Base-by-base conservation (phyloP, 1,284 basidiomycete species). In the Fistulina hepatica region DNA sequence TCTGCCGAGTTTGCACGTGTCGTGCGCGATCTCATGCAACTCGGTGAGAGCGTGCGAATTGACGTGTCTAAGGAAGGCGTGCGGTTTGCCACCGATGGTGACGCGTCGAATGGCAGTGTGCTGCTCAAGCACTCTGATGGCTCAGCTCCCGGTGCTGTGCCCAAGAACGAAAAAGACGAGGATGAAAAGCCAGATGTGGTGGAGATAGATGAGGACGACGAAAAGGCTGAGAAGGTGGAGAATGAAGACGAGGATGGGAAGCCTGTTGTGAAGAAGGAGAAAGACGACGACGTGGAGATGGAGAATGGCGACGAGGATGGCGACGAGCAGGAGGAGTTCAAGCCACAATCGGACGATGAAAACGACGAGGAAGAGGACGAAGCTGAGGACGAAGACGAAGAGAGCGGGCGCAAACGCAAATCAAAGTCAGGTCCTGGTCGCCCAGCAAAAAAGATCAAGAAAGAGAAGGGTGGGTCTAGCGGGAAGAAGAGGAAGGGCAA, bases 51-150 rank as follows among this genome's bases (percentile, higher is more conserved):
- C 33, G 93, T 98, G 42, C 83, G 90, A 43, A 95, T 98, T 56
- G 92, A 97, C 51, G 91, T 95, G 27, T 80, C 79, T 46, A 97
- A 98, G 57, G 94, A 98, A 56, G 95, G 94, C 31, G 84, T 97
- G 13, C 73, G 88, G n/a, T 99, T 99, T 59, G 74, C 77, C 8
- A 76, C 81, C 32, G 93, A 97, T 36, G 95, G 95, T 30, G 95
- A 99, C 60, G 80, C 92, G 6, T 94, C 94, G 9, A 92, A 88
- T 41, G 94, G 92, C 1, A 82, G 68, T 48, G 81, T 98, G 6
- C 69, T 95, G 17, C 63, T 98, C 34, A 89, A 90, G 60, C 89
- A 86, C 46, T 48, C 33, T 12, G 20, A 35, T 12, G 42, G 40
- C 25, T n/a, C 28, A 6, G 27, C 25, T 22, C 36, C 38, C 25